A percentile compares a stretch with the other conserved stretches of the same genome.
Conservation (phyloP, 1,139 yeast species). For the Kluyveromyces marxianus region DNA sequence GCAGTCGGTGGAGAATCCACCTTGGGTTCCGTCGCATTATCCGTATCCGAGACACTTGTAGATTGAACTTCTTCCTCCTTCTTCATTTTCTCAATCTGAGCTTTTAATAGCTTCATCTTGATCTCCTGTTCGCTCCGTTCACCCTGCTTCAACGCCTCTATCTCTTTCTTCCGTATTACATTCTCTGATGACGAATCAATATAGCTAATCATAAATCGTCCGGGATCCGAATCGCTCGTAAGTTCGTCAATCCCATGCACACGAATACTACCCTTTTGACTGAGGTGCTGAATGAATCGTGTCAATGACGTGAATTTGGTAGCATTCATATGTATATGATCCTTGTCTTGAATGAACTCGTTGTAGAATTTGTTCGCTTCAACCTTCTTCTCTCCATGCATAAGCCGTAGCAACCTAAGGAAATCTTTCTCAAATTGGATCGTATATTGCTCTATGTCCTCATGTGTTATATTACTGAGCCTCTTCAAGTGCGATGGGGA, state of each 20-base stretch:
- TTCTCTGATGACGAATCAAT: slow-evolving; percentile 46
- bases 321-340: slow-evolving; percentile 86
- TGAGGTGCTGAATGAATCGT: slow-evolving; percentile 60
- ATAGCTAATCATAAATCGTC: slow-evolving; percentile 42
- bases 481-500: slow-evolving; percentile 69
- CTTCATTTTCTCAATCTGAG: slow-evolving; percentile 40
- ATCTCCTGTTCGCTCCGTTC: slow-evolving; percentile 41
- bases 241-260: slow-evolving; percentile 43
- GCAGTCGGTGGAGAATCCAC: neutral
- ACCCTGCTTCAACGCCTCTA: slow-evolving; percentile 33
- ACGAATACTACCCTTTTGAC: slow-evolving; percentile 48
- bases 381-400: slow-evolving; percentile 76
- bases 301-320: slow-evolving; percentile 73
- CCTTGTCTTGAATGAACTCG: slow-evolving; percentile 70
- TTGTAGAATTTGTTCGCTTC: slow-evolving; percentile 85
- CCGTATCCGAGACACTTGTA: slow-evolving; percentile 10
- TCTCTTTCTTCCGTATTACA: slow-evolving; percentile 32
- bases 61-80: neutral
- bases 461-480: slow-evolving; percentile 39
- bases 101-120: slow-evolving; percentile 37
- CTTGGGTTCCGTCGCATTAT: neutral
- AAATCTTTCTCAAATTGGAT: slow-evolving; percentile 56
- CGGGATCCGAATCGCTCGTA: slow-evolving; percentile 23
- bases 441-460: slow-evolving; percentile 54
- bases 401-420: slow-evolving; percentile 48